phyloP scores from a whole-genome alignment of 768 basidiomycete genomes.

The Suillus paluster region DNA sequence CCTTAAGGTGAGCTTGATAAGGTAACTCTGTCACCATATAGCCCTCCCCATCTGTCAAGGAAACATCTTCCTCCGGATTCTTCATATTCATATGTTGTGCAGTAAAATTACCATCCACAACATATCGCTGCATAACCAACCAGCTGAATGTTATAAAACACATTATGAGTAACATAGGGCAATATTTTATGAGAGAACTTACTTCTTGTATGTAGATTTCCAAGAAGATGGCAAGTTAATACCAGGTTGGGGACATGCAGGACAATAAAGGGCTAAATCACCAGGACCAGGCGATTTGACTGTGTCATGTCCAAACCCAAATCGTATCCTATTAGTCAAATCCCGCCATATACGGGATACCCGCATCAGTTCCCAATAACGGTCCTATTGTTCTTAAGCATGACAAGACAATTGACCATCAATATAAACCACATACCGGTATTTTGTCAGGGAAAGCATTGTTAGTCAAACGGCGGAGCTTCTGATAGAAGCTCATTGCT shows the following conservation, averaged over 20 bases:
- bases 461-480: neutral
- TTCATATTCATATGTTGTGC: no score
- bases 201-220: slow-evolving; percentile 15
- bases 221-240: slow-evolving; percentile 29
- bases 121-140: neutral
- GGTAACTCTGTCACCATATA: slow-evolving; percentile 24
- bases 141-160: neutral
- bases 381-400: slow-evolving; percentile 13
- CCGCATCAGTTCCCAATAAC: slow-evolving; percentile 16
- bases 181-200: neutral
- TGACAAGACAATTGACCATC: no score
- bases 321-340: slow-evolving; percentile 3
- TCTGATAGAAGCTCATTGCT: no score
- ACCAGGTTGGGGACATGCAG: slow-evolving; percentile 29
- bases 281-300: slow-evolving; percentile 6
- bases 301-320: slow-evolving; percentile 15
- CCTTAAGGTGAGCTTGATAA: slow-evolving; percentile 26
- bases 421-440: neutral
- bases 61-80: slow-evolving; percentile 26
- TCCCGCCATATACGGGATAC: slow-evolving; percentile 9
- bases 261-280: slow-evolving; percentile 25
- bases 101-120: slow-evolving; percentile 17
- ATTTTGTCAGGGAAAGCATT: neutral
- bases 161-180: neutral
- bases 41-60: slow-evolving; percentile 28